phyloP scores from a whole-genome alignment of 371 early-diverging fungal species.

The Saksenaea vasiformis region DNA sequence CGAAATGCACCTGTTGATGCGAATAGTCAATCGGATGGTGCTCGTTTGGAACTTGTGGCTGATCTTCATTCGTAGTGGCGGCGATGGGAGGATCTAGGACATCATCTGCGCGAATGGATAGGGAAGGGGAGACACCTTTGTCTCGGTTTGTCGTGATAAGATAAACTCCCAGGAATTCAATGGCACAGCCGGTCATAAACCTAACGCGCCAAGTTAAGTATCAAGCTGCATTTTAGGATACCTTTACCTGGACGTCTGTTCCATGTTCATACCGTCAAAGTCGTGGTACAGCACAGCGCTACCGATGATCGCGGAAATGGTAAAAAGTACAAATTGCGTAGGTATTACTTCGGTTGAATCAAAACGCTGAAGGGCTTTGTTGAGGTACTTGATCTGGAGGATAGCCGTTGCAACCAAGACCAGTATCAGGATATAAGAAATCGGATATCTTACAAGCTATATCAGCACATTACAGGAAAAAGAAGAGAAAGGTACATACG shows the following conservation, averaged over 20 bases:
- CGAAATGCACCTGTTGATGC: background rate
- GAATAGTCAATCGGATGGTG: background rate
- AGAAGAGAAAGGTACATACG: slow-evolving; percentile 29
- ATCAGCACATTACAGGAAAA: background rate
- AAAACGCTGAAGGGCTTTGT: slow-evolving; percentile 70
- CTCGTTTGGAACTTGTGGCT: background rate
- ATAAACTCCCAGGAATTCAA: slow-evolving; percentile 77
- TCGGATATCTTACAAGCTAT: slow-evolving; percentile 43
- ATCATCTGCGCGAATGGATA: slow-evolving; percentile 28
- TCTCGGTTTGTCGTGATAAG: slow-evolving; percentile 66
- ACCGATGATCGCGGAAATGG: slow-evolving; percentile 75
- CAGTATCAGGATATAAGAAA: slow-evolving; percentile 66
- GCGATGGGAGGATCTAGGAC: background rate
- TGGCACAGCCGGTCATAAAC: slow-evolving; percentile 63
- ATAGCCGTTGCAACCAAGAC: slow-evolving; percentile 68
- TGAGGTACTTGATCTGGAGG: slow-evolving; percentile 73
- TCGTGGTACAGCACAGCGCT: slow-evolving; percentile 74
- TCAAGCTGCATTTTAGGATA: background rate
- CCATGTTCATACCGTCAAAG: slow-evolving; percentile 62
- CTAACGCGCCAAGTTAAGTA: slow-evolving; percentile 8
- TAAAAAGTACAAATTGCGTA: slow-evolving; percentile 80
- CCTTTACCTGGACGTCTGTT: slow-evolving; percentile 40
- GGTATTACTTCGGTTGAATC: slow-evolving; percentile 81
- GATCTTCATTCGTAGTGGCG: background rate
- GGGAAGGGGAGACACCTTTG: slow-evolving; percentile 16